Evolutionary conservation across 2,329 filamentous ascomycete species (phyloP), one percentile per base, ranked within the genome.

Genomic region (Fusarium sp.): DNA sequence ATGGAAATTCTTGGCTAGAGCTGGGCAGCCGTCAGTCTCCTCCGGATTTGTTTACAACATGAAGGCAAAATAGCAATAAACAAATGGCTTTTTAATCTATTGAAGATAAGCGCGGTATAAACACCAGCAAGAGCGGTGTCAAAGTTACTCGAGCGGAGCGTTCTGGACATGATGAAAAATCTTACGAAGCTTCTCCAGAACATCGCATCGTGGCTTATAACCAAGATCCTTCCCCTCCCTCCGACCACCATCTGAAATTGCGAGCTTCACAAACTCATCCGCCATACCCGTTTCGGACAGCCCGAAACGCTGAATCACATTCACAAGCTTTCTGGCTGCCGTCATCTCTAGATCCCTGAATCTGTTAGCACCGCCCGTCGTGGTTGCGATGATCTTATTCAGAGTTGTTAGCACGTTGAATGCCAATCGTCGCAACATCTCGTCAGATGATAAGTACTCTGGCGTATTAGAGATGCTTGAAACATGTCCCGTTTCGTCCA

Each of bases 71-170:
- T 6, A 28, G 28, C 5, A 9, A 37, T 30, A 10, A n/a, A 9
- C 13, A 15, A 19, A 50, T 32, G 5, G 8, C 6, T 3, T 30
- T 18, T 2, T 23, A 7, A 15, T 40, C 28, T n/a, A 49, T 49
- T 21, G 28, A 12, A 32, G 15, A 49, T 7, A 18, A 9, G 16
- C 2, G 9, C 25, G 18, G 0, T 32, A 49, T 3, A 3, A 32
- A 18, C 2, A 23, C 4, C 5, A 52, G 10, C 16, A 25, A 15
- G 3, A 2, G 13, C 5, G 2, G 4, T 19, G 16, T 15, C 47
- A 35, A 2, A 35, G 4, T 25, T 9, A 53, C n/a, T 37, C 49
- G 11, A 25, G 0, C 6, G 32, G 32, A 16, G 18, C 16, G 9
- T 37, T 25, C 11, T 53, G n/a, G 15, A 21, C 12, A 15, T 37